phyloP scores from a whole-genome alignment of 2,329 filamentous ascomycete species.

The Pestalotiopsis sp. region DNA sequence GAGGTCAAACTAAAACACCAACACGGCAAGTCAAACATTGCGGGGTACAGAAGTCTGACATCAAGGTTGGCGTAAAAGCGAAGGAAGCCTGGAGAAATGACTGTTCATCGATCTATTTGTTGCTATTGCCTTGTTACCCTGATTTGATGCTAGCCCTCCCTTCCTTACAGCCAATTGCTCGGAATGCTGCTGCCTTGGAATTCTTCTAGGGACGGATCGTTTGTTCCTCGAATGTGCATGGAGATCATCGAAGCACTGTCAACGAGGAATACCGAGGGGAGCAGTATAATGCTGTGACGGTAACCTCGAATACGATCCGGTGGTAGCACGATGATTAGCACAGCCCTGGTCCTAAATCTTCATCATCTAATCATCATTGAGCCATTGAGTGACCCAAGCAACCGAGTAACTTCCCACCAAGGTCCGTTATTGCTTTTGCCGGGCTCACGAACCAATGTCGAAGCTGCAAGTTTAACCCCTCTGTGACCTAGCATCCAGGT shows the following conservation, averaged over 20 bases:
- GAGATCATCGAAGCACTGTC: too few species aligned
- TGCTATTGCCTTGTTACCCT: neutral
- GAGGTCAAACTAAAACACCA: conserved; percentile 1
- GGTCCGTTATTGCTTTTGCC: neutral
- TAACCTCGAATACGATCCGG: too few species aligned
- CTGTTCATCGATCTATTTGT: neutral
- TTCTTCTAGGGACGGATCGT: neutral
- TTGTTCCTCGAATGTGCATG: too few species aligned
- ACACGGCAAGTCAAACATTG: conserved; percentile 7
- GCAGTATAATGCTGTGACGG: too few species aligned
- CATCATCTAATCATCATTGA: neutral
- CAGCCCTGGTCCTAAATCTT: neutral
- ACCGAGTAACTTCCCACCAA: neutral
- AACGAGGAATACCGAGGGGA: too few species aligned
- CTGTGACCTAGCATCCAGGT: neutral
- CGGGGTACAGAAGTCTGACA: conserved; percentile 8
- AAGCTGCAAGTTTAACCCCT: neutral
- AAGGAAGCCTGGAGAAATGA: neutral
- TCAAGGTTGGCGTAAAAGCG: neutral
- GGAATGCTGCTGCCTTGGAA: neutral
- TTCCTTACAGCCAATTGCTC: neutral
- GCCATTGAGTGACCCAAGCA: neutral
- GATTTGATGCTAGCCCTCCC: neutral
- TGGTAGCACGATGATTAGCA: neutral
- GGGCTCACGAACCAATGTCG: neutral